A percentile compares a stretch with the other conserved stretches of the same genome.
These are phyloP conservation scores for Metrosideros polymorpha DNA, from an alignment of 441 rosid genomes.

Conservation along the genomic window DNA sequence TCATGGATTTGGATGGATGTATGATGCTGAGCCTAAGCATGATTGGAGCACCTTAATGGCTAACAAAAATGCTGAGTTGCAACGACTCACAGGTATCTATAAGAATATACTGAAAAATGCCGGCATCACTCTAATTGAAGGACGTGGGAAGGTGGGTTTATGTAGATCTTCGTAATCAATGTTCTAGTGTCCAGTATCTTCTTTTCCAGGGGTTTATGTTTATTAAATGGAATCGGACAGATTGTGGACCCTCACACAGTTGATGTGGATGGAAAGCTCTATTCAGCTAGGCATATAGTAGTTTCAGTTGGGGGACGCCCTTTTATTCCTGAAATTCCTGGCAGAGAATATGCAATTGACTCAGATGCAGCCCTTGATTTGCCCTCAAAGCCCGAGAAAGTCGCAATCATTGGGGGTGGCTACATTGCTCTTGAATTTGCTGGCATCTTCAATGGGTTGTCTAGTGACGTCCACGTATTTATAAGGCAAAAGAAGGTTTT, in stretches of 20 bases:
- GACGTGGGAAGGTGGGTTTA: constrained; percentile 79
- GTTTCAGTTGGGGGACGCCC: constrained; percentile 87
- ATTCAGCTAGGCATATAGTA: constrained; percentile 59
- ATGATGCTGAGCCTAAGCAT: constrained; percentile 66
- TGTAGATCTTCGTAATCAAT: not conserved
- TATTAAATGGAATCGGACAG: constrained; percentile 15
- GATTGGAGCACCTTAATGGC: constrained; percentile 90
- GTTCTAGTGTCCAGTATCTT: not conserved
- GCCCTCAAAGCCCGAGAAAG: constrained; percentile 67
- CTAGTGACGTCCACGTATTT: constrained; percentile 80
- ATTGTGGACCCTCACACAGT: constrained; percentile 75
- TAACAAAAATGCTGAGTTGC: constrained; percentile 87
- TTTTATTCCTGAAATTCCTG: constrained; percentile 79
- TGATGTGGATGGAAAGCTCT: constrained; percentile 71
- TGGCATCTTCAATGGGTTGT: constrained; percentile 75
- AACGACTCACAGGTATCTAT: constrained; percentile 76
- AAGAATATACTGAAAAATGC: constrained; percentile 62
- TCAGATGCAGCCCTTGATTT: constrained; percentile 92
- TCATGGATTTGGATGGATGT: constrained; percentile 81
- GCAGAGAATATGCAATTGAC: constrained; percentile 70
- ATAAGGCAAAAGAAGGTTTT: constrained; percentile 81
- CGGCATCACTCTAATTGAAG: constrained; percentile 64
- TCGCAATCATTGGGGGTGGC: constrained; percentile 89
- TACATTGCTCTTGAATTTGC: constrained; percentile 90
- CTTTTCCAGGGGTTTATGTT: not conserved